phyloP scores from a whole-genome alignment of 805 yeast species.

The Pichia gijzeniarum region DNA sequence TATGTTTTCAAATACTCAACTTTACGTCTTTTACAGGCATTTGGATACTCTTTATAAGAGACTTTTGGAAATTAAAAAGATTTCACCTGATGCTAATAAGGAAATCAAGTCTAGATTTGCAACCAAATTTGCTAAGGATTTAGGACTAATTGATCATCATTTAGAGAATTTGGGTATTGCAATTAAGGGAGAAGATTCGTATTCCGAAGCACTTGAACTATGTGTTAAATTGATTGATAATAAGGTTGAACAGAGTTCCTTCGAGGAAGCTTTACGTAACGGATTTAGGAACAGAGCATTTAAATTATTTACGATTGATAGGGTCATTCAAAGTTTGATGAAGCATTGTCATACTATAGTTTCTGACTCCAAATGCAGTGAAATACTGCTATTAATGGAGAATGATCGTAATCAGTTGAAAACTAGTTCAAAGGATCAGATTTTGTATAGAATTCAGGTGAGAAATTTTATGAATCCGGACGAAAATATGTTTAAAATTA shows the following conservation, averaged over 20 bases:
- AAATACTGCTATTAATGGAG: constrained; percentile 76
- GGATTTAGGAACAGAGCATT: constrained; percentile 92
- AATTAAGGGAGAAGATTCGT: constrained; percentile 63
- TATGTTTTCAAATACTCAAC: constrained; percentile 80
- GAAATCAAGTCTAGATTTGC: constrained; percentile 60
- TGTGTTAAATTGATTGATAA: constrained; percentile 79
- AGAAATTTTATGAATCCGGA: constrained; percentile 71
- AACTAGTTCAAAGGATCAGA: constrained; percentile 82
- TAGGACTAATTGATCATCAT: constrained; percentile 74
- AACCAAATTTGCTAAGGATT: constrained; percentile 79
- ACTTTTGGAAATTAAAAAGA: constrained; percentile 64
- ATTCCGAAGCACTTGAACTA: constrained; percentile 68
- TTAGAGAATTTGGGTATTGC: constrained; percentile 74
- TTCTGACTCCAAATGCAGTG: constrained; percentile 73
- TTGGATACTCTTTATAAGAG: constrained; percentile 77
- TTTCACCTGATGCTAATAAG: constrained; percentile 62
- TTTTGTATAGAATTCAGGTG: constrained; percentile 81
- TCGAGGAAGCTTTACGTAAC: constrained; percentile 92
- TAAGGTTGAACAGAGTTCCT: constrained; percentile 87
- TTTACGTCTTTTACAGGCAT: constrained; percentile 85
- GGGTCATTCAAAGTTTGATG: constrained; percentile 73
- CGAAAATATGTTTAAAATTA: constrained; percentile 89
- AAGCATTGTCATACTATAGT: constrained; percentile 85
- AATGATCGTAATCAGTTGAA: constrained; percentile 57
- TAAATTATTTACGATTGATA: constrained; percentile 87